Evolutionary conservation across 2,329 filamentous ascomycete genomes (phyloP).

Genomic region (Lachnellula willkommii): DNA sequence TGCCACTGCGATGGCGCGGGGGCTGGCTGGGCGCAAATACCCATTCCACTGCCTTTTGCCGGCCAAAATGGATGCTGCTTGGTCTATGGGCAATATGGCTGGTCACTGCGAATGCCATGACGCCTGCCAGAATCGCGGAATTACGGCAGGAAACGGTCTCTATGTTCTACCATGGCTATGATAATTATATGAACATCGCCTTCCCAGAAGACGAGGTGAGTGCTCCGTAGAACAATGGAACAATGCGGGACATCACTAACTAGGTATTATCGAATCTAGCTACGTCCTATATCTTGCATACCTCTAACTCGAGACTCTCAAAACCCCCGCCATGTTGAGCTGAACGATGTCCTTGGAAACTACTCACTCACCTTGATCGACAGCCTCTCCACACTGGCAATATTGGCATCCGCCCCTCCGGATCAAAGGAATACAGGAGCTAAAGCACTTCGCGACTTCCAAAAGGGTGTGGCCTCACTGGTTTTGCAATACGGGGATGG

Average conservation of each 20-base stretch:
- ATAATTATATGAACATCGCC: conserved; percentile 89
- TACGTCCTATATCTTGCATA: conserved; percentile 78
- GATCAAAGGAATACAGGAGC: conserved; percentile 47
- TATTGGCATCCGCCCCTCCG: conserved; percentile 71
- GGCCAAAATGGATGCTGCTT: conserved; percentile 24
- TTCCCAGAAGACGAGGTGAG: conserved; percentile 88
- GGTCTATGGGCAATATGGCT: conserved; percentile 24
- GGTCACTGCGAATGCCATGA: conserved; percentile 40
- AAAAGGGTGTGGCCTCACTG: conserved; percentile 69
- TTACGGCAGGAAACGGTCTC: conserved; percentile 58
- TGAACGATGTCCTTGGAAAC: conserved; percentile 95
- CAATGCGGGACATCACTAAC: too few species aligned
- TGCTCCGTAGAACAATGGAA: not conserved
- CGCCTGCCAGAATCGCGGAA: conserved; percentile 47
- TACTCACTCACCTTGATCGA: conserved; percentile 95
- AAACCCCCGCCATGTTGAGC: conserved; percentile 73
- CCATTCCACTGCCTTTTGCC: conserved; percentile 12
- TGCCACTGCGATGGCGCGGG: conserved; percentile 32
- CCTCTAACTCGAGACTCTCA: conserved; percentile 78
- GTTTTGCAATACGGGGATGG: conserved; percentile 86
- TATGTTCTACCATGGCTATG: conserved; percentile 95
- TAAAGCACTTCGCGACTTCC: conserved; percentile 68
- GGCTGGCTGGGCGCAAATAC: conserved; percentile 22
- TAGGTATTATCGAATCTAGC: conserved; percentile 37
- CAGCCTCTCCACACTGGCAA: conserved; percentile 87